Percentiles rank a stretch among this genome's conserved stretches.
Evolutionary conservation across 495 filamentous ascomycete species (phyloP).

Genomic region (Penicillium argentinense): DNA sequence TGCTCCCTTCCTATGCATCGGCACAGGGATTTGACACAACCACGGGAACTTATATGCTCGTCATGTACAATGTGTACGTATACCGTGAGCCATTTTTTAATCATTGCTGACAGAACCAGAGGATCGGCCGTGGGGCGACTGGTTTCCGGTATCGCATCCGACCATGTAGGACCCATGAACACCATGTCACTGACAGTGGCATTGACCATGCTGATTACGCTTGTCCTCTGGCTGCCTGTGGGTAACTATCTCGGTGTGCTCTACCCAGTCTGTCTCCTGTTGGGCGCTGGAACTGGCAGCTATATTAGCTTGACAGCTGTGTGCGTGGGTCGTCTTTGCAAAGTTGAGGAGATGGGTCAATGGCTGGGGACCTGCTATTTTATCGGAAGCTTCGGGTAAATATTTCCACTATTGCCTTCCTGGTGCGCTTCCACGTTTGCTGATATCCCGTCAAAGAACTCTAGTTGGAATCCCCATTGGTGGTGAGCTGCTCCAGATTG

Average conservation of each 20-base stretch:
- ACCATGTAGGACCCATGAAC: constrained; percentile 69
- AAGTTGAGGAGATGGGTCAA: constrained; percentile 57
- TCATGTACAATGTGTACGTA: constrained; percentile 28
- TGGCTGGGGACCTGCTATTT: constrained; percentile 64
- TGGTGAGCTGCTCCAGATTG: constrained; percentile 7
- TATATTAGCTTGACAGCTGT: constrained; percentile 61
- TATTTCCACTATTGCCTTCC: not conserved
- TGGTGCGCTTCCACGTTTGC: not conserved
- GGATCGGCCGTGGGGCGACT: constrained; percentile 56
- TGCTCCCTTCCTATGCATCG: constrained; percentile 44
- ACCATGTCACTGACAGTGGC: constrained; percentile 33
- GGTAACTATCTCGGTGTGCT: constrained; percentile 44
- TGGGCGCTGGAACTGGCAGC: constrained; percentile 59
- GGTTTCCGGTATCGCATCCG: constrained; percentile 63
- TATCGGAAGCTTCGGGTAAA: constrained; percentile 54
- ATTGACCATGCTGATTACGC: constrained; percentile 45
- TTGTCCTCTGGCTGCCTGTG: constrained; percentile 55
- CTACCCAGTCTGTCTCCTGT: constrained; percentile 55
- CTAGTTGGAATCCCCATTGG: constrained; percentile 10
- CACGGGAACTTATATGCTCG: constrained; percentile 25
- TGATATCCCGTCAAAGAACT: not conserved
- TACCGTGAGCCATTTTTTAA: not conserved
- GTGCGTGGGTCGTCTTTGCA: constrained; percentile 57
- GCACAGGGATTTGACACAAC: constrained; percentile 27
- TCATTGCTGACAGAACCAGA: too few relatives aligned